Percentiles rank a stretch among this genome's conserved stretches.
phyloP scores from a whole-genome alignment of 1,139 yeast species.

The Hyphopichia khmerensis region DNA sequence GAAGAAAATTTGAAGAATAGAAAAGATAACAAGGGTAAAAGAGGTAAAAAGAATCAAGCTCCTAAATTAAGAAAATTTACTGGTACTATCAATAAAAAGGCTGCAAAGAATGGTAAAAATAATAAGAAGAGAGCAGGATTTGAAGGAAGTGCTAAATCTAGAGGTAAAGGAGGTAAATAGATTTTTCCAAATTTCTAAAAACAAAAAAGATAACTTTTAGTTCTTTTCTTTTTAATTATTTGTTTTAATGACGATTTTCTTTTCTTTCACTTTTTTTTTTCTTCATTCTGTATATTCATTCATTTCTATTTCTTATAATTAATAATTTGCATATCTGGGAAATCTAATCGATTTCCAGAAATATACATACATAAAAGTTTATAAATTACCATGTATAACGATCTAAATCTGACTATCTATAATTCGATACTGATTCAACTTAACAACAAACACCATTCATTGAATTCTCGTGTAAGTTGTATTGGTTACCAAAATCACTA shows the following conservation, averaged over 20 bases:
- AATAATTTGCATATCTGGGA: background rate
- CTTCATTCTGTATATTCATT: too few species aligned
- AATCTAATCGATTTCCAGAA: background rate
- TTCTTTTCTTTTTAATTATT: too few species aligned
- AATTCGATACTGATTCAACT: too few species aligned
- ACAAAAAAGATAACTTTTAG: too few species aligned
- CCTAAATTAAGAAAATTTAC: conserved; percentile 68
- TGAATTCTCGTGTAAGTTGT: background rate
- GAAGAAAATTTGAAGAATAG: conserved; percentile 85
- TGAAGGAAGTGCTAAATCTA: conserved; percentile 51
- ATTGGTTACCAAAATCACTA: background rate
- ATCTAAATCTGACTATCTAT: too few species aligned
- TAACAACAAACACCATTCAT: too few species aligned
- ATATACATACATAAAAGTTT: background rate
- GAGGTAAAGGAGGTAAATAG: conserved; percentile 13
- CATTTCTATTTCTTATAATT: too few species aligned
- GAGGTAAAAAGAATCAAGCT: conserved; percentile 55
- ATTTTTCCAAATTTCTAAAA: background rate
- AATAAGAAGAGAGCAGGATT: conserved; percentile 56
- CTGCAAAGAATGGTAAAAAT: conserved; percentile 13
- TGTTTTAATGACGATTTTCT: background rate
- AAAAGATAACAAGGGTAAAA: conserved; percentile 75
- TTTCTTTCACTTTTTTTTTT: background rate
- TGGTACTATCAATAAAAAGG: conserved; percentile 45
- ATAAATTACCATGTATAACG: too few species aligned